Percentiles rank a stretch among this genome's conserved stretches.
Evolutionary conservation across 345 rosid species (phyloP).

Genomic region (Bruguiera parviflora): DNA sequence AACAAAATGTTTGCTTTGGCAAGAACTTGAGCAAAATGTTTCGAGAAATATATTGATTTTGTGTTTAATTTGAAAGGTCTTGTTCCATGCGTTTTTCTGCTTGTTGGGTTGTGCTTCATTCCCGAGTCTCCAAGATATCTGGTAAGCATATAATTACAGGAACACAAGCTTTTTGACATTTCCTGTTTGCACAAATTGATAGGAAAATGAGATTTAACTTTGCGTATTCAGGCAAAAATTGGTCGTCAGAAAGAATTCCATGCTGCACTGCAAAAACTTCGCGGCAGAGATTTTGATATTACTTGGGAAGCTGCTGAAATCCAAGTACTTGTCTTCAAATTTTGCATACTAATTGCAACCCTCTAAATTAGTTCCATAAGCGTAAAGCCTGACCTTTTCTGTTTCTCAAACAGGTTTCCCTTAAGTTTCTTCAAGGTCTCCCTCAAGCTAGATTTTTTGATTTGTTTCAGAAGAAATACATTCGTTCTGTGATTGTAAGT

Average conservation of each 20-base stretch:
- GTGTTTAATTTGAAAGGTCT: slow-evolving; percentile 45
- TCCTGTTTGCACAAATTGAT: neutral
- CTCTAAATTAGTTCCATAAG: neutral
- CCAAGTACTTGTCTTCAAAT: slow-evolving; percentile 34
- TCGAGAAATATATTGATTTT: slow-evolving; percentile 12
- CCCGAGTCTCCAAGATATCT: slow-evolving; percentile 98
- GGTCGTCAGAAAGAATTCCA: slow-evolving; percentile 60
- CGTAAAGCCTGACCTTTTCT: slow-evolving; percentile 1
- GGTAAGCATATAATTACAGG: slow-evolving; percentile 35
- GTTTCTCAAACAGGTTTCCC: slow-evolving; percentile 35
- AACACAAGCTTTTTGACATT: neutral
- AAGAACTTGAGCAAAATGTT: neutral
- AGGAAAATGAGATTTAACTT: neutral
- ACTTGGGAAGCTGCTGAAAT: slow-evolving; percentile 71
- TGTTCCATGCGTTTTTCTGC: slow-evolving; percentile 63
- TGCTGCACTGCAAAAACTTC: slow-evolving; percentile 56
- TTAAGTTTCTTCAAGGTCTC: slow-evolving; percentile 54
- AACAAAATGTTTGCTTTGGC: too few species aligned
- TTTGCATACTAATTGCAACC: neutral
- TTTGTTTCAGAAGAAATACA: slow-evolving; percentile 55
- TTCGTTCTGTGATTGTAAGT: slow-evolving; percentile 68
- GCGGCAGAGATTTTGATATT: slow-evolving; percentile 64
- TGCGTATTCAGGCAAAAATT: slow-evolving; percentile 60
- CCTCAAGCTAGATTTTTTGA: slow-evolving; percentile 62
- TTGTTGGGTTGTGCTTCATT: slow-evolving; percentile 61